Base-by-base conservation (phyloP, 1,284 basidiomycete genomes). In the Malassezia furfur region DNA sequence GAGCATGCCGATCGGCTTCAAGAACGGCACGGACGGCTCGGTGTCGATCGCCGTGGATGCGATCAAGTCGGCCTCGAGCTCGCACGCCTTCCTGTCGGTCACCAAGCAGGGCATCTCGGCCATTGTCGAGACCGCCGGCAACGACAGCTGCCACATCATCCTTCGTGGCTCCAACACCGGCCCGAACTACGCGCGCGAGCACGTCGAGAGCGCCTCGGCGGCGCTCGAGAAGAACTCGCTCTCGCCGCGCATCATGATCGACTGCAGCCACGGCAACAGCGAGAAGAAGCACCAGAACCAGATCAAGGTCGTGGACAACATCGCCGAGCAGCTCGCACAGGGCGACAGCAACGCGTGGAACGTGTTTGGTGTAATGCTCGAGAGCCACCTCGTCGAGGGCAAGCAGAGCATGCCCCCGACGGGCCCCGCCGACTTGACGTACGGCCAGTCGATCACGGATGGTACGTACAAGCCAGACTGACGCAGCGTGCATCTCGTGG, bases 61-160 rank as follows among this genome's bases (percentile, higher is more conserved):
- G 14, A 96, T 98, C 87, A 84, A 86, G 62, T 86, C 89, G 0
- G 84, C 90, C 11, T 85, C 85, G 6, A 86, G 90, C 75, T 87
- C 90, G 17, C 93, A 98, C 77, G 87, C 87, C 52, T 99, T 99
- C 81, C 88, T 99, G 83, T 91, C 91, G 70, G 91, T 99, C 61
- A 96, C 91, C 49, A 86, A 88, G 72, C 87, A 93, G 61, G 91
- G 88, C 60, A 72, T 76, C 38, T 67, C 67, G 2, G 74, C 73
- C 34, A 76, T 76, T 41, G 72, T 76, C 21, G 67, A 63, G 63
- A 74, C 71, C 32, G 62, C 63, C 41, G 72, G 72, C n/a, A 74
- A 74, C 54, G 66, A 73, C 38, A 59, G 64, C 8, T 74, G 72
- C 62, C 72, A 74, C 49, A 65, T 74, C 46, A 74, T 74, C 48